A percentile compares a stretch with the other conserved stretches of the same genome.
Conservation (phyloP, 2,329 filamentous ascomycete genomes). For the Fusarium annulatum region DNA sequence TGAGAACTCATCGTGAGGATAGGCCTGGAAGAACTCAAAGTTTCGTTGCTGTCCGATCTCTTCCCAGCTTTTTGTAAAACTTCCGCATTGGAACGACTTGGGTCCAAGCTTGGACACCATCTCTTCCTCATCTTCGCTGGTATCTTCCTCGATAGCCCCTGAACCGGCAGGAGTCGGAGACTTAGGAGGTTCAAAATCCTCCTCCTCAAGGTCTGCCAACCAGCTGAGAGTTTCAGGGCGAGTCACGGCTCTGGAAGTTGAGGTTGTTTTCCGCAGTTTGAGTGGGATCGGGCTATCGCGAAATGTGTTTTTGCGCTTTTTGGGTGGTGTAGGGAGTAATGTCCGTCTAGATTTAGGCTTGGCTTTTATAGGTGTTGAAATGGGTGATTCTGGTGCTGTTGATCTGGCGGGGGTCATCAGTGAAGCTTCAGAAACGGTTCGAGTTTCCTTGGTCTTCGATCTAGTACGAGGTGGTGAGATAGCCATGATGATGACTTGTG, state of each 20-base stretch:
- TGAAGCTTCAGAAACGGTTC: background rate
- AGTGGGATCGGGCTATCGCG: background rate
- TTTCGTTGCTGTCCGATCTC: background rate
- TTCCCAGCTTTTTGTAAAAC: background rate
- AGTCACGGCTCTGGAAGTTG: background rate
- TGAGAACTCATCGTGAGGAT: constrained; percentile 30
- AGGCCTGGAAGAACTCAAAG: constrained; percentile 33
- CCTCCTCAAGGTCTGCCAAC: background rate
- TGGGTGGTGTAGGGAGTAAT: background rate
- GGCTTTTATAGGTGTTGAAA: background rate
- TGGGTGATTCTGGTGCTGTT: background rate
- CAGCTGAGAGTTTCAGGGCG: background rate
- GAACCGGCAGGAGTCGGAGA: background rate
- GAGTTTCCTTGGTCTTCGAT: background rate
- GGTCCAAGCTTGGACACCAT: background rate
- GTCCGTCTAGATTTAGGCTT: background rate
- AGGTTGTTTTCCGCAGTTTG: constrained; percentile 2
- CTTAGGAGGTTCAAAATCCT: background rate
- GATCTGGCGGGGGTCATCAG: background rate
- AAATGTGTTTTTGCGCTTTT: background rate
- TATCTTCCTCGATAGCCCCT: background rate
- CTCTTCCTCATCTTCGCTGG: background rate
- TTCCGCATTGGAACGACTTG: constrained; percentile 20
- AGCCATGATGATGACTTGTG: constrained; percentile 3
- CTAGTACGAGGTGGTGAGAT: background rate